Evolutionary conservation across 1,139 yeast species (phyloP).

Genomic region (Trichomonascaceae sp.): DNA sequence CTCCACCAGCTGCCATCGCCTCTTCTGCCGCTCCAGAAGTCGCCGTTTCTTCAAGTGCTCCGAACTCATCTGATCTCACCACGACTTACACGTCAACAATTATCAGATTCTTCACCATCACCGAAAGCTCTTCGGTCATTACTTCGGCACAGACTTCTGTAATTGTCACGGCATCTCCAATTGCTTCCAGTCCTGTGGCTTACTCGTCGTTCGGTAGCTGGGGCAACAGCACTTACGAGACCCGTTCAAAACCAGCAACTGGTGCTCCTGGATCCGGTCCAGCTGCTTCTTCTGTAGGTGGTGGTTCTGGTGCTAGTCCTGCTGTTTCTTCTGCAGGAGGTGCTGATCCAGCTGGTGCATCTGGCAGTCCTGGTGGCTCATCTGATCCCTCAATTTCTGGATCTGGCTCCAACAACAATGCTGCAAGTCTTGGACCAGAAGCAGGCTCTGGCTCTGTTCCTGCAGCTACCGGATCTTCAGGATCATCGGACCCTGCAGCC

Average conservation of each 20-base stretch:
- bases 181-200: slow-evolving; percentile 13
- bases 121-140: slow-evolving; percentile 2
- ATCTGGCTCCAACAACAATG: not conserved
- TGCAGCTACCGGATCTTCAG: not conserved
- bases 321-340: slow-evolving; percentile 1
- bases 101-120: not conserved
- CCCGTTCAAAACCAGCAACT: not conserved
- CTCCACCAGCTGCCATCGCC: not conserved
- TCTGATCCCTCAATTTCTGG: not conserved
- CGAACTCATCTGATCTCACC: not conserved
- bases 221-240: not conserved
- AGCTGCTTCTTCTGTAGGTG: slow-evolving; percentile 8
- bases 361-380: slow-evolving; percentile 6
- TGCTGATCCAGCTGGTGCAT: slow-evolving; percentile 12
- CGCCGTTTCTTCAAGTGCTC: not conserved
- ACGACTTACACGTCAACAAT: not conserved
- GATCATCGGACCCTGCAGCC: not conserved
- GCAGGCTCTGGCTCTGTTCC: not conserved
- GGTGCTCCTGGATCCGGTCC: not conserved
- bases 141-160: slow-evolving; percentile 8
- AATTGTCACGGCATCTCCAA: slow-evolving; percentile 1
- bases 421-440: not conserved
- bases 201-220: slow-evolving; percentile 5
- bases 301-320: slow-evolving; percentile 9
- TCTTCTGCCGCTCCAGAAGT: not conserved